phyloP scores from a whole-genome alignment of 192 early-diverging fungal genomes.

The Coemansia aciculifera region DNA sequence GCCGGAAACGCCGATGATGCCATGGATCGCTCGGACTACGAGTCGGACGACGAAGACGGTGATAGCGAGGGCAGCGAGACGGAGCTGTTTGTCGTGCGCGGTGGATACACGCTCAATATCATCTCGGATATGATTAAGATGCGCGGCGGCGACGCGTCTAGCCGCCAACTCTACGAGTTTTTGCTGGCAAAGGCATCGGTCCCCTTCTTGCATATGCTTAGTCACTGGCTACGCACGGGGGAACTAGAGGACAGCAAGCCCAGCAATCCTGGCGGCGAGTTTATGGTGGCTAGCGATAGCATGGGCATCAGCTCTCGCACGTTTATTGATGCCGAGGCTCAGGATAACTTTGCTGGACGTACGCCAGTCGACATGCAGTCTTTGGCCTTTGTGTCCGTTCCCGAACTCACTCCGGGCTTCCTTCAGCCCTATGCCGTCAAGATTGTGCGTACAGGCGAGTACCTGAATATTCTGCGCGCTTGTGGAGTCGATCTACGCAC shows the following conservation, averaged over 20 bases:
- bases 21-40: conserved; percentile 9
- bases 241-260: conserved; percentile 73
- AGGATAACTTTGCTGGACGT: conserved; percentile 11
- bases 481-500: conserved; percentile 58
- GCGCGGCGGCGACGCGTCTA: conserved; percentile 62
- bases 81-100: conserved; percentile 62
- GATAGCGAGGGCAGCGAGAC: conserved; percentile 24
- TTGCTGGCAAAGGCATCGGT: conserved; percentile 74
- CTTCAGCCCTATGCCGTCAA: conserved; percentile 74
- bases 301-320: conserved; percentile 62
- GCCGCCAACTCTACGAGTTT: conserved; percentile 77
- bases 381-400: conserved; percentile 34
- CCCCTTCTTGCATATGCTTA: conserved; percentile 82
- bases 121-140: conserved; percentile 66
- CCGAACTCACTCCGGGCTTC: conserved; percentile 67
- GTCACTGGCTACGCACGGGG: conserved; percentile 87
- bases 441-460: conserved; percentile 90
- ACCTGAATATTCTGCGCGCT: conserved; percentile 89
- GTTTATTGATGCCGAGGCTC: conserved; percentile 71
- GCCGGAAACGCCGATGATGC: conserved; percentile 14
- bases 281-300: conserved; percentile 81
- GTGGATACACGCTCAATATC: conserved; percentile 77
- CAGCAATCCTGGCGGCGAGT: conserved; percentile 71
- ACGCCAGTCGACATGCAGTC: neutral
- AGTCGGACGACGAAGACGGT: conserved; percentile 9